Conservation (phyloP, 78 protist species). For the Planoprotostelium fungivorum region DNA sequence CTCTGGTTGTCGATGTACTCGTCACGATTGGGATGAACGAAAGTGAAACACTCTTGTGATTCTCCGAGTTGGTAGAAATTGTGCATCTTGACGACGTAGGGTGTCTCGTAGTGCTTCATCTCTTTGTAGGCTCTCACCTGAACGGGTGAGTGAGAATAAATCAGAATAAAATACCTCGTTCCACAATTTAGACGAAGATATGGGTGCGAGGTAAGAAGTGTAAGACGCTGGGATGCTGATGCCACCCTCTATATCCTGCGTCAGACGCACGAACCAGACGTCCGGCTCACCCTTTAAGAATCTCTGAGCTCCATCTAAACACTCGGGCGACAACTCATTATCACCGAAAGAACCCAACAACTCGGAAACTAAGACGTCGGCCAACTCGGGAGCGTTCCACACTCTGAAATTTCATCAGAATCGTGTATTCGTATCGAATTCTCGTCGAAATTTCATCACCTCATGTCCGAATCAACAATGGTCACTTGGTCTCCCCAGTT, state of each 20-base stretch:
- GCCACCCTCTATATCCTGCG: constrained; percentile 45
- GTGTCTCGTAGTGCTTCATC: constrained; percentile 76
- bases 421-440: background rate
- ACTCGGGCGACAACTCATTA: constrained; percentile 99
- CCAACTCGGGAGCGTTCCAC: constrained; percentile 25
- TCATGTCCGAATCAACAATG: constrained; percentile 56
- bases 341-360: constrained; percentile 97
- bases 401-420: background rate
- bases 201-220: constrained; percentile 81
- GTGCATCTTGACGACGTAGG: constrained; percentile 90
- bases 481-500: constrained; percentile 47
- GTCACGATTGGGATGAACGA: constrained; percentile 77
- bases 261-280: background rate
- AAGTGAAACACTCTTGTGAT: constrained; percentile 63
- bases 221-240: constrained; percentile 85
- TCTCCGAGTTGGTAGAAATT: constrained; percentile 30
- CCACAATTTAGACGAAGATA: constrained; percentile 49
- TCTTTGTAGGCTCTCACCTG: background rate
- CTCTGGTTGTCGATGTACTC: constrained; percentile 33
- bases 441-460: constrained; percentile 37
- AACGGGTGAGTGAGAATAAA: background rate
- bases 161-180: constrained; percentile 48
- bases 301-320: constrained; percentile 94
- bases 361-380: constrained; percentile 87
- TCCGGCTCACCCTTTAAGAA: constrained; percentile 28